Evolutionary conservation across 2,329 filamentous ascomycete species (phyloP), one percentile per base, ranked within the genome.

Genomic region (Magnaporthiopsis rhizophila): DNA sequence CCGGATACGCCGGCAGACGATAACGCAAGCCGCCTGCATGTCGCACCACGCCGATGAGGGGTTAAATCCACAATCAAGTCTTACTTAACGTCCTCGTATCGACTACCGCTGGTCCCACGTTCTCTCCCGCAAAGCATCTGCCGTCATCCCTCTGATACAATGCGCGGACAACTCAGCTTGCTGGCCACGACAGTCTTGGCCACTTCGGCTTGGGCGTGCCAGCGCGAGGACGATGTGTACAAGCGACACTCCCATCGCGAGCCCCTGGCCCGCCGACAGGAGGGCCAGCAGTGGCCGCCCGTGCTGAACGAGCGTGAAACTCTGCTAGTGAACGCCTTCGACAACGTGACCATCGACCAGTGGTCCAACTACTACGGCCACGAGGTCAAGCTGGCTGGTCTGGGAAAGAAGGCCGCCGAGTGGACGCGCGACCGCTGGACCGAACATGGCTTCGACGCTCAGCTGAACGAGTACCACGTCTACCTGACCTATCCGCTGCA

Each of bases 401-500:
- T 70, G 2, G 75, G 75, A n/a, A 72, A 69, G 59, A 72, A 74
- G 34, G 75, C 75, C 4, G 76, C 76, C 0, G 69, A 77, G 62
- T 78, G 76, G 76, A 78, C 76, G 1, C 69, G 71, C 0, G 74
- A 77, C 32, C 70, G 70, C n/a, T 78, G 75, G 74, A 68, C 62
- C 5, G 71, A 76, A 58, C 73, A 72, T n/a, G 75, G 75, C 6
- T 70, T 77, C 53, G 70, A 74, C 7, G 65, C 73, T 3, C 69
- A 73, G 15, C 70, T 78, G 0, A 69, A 78, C 0, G 74, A 83
- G 30, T 87, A 87, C 67, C 81, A 86, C 62, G 78, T 85, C 12
- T 88, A 86, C 66, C 73, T 88, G 58, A 85, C 84, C 64, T 88
- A 88, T 65, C 86, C 86, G 0, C 71, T 85, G 8, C 81, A 79